These are phyloP conservation scores for Apophysomyces elegans DNA, from an alignment of 371 early-diverging fungal genomes.

Conservation along the genomic window DNA sequence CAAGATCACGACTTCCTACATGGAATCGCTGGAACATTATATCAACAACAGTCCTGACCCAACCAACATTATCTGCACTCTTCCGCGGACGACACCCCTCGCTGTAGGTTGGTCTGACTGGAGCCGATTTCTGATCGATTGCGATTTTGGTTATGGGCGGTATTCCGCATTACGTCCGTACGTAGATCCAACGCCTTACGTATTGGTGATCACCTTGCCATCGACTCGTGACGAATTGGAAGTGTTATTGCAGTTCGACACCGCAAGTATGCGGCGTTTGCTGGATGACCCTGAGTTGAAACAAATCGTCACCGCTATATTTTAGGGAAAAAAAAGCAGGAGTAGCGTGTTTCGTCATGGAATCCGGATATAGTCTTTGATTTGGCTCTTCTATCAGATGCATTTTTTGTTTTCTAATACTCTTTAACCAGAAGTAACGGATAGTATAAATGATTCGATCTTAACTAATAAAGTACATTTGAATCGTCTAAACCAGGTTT, in stretches of 20 bases:
- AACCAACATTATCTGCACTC: constrained; percentile 10
- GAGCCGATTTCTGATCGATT: constrained; percentile 15
- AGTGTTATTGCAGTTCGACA: constrained; percentile 19
- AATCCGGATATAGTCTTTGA: no score
- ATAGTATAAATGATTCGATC: no score
- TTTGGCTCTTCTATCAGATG: neutral
- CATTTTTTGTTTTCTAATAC: no score
- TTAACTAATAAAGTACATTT: no score
- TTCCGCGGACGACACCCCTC: constrained; percentile 9
- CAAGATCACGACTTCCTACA: constrained; percentile 15
- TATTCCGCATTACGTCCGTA: constrained; percentile 15
- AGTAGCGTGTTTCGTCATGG: neutral
- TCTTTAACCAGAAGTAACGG: no score
- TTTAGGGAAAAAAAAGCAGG: neutral
- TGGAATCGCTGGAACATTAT: constrained; percentile 27
- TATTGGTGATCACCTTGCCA: constrained; percentile 19
- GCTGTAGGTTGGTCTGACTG: constrained; percentile 25
- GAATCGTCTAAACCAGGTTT: no score
- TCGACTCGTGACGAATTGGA: constrained; percentile 7
- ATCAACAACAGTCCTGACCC: constrained; percentile 13
- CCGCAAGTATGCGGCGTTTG: constrained; percentile 14
- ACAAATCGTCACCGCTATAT: constrained; percentile 5
- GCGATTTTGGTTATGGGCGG: constrained; percentile 19
- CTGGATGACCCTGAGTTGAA: constrained; percentile 18
- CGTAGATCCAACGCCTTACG: constrained; percentile 22